Evolutionary conservation across 1,139 yeast species (phyloP).

Genomic region (Suhomyces maxii): DNA sequence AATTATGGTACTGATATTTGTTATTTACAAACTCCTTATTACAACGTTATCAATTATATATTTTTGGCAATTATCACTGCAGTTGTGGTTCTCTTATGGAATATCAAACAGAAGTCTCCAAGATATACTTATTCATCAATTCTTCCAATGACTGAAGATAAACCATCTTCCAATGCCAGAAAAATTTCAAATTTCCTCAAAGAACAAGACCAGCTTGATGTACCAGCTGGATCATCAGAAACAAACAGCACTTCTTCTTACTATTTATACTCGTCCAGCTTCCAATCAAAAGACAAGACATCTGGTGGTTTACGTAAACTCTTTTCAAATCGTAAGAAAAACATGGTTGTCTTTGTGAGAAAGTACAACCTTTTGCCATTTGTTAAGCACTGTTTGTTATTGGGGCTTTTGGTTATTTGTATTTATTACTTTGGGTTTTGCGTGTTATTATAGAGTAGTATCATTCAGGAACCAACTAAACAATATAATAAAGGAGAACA

Average conservation of each 20-base stretch:
- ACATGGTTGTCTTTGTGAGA: constrained; percentile 6
- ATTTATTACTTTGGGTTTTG: constrained; percentile 14
- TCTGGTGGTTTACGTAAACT: neutral
- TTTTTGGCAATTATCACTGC: constrained; percentile 38
- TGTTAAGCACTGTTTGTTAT: constrained; percentile 10
- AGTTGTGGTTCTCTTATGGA: constrained; percentile 30
- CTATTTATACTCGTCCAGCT: constrained; percentile 14
- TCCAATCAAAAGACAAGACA: neutral
- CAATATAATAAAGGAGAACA: too few relatives aligned
- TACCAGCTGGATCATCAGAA: constrained; percentile 4
- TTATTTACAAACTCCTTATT: constrained; percentile 50
- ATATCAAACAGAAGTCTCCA: constrained; percentile 27
- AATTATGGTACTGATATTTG: constrained; percentile 45
- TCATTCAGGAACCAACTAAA: neutral
- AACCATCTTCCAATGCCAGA: constrained; percentile 12
- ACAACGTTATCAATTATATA: constrained; percentile 41
- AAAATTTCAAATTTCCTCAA: constrained; percentile 19
- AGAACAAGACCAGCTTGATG: constrained; percentile 17
- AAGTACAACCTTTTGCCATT: constrained; percentile 18
- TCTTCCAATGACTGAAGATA: constrained; percentile 16
- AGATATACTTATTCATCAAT: constrained; percentile 18
- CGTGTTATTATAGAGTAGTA: constrained; percentile 7
- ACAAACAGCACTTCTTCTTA: constrained; percentile 6
- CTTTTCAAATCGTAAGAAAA: neutral
- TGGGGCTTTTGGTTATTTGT: constrained; percentile 10